Evolutionary conservation across 2,329 filamentous ascomycete species (phyloP).

Genomic region (Fusarium agapanthi): DNA sequence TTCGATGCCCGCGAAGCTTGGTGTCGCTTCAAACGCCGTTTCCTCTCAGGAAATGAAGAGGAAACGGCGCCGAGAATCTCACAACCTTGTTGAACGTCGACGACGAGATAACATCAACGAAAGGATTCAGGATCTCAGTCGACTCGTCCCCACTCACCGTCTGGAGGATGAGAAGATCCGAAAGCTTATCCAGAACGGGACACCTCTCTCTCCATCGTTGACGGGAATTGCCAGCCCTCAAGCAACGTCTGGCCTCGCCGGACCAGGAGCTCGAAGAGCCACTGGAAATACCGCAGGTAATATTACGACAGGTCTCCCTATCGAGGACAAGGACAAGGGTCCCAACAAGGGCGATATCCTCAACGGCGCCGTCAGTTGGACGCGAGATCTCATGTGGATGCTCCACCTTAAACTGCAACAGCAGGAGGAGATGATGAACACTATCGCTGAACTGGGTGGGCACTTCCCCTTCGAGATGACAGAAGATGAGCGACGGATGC

Average conservation of each 20-base stretch:
- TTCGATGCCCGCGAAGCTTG: conserved; percentile 89
- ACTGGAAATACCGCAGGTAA: conserved; percentile 75
- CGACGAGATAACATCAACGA: conserved; percentile 99
- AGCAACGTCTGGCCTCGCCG: conserved; percentile 88
- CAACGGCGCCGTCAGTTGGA: conserved; percentile 97
- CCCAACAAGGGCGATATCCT: conserved; percentile 99
- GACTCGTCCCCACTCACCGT: conserved; percentile 89
- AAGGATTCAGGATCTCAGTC: conserved; percentile 94
- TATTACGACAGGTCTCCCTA: conserved; percentile 90
- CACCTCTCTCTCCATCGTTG: conserved; percentile 84
- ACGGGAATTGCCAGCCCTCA: conserved; percentile 73
- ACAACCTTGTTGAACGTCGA: conserved; percentile 94
- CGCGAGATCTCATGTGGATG: conserved; percentile 97
- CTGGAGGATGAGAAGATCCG: conserved; percentile 97
- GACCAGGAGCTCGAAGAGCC: conserved; percentile 82
- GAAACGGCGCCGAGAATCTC: conserved; percentile 88
- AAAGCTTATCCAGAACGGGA: conserved; percentile 93
- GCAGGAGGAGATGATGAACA: conserved; percentile 84
- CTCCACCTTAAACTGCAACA: conserved; percentile 88
- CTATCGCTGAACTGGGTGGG: conserved; percentile 76
- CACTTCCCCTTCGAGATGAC: conserved; percentile 82
- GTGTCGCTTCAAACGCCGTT: conserved; percentile 59
- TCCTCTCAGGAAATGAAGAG: conserved; percentile 94
- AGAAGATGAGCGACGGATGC: conserved; percentile 96
- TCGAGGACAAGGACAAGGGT: conserved; percentile 98